phyloP scores from a whole-genome alignment of 768 basidiomycete species.

The Cystofilobasidium bisporidii region DNA sequence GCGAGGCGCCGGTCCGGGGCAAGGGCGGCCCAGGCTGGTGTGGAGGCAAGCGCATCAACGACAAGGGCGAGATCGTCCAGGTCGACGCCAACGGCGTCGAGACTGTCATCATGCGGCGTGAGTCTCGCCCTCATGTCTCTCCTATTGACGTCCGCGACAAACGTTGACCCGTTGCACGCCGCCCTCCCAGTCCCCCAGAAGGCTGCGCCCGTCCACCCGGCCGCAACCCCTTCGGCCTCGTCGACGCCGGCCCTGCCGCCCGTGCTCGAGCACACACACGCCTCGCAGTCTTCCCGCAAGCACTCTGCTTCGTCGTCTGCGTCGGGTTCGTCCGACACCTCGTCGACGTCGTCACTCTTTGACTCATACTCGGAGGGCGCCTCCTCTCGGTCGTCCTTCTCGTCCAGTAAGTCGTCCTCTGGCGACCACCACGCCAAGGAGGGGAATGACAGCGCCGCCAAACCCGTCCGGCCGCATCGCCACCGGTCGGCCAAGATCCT shows the following conservation, averaged over 20 bases:
- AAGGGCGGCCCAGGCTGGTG: constrained; percentile 22
- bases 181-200: too few relatives aligned
- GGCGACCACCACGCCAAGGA: too few relatives aligned
- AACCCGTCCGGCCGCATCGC: not conserved
- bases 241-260: not conserved
- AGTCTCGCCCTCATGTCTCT: not conserved
- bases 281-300: not conserved
- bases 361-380: not conserved
- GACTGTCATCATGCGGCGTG: constrained; percentile 8
- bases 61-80: constrained; percentile 20
- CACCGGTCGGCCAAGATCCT: constrained; percentile 1
- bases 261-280: not conserved
- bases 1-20: constrained; percentile 2
- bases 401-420: not conserved
- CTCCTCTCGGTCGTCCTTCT: constrained; percentile 6
- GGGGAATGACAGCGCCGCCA: too few relatives aligned
- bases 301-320: not conserved
- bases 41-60: constrained; percentile 24
- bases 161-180: too few relatives aligned
- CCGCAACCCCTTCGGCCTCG: not conserved
- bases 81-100: constrained; percentile 16
- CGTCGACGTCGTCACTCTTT: not conserved
- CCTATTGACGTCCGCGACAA: too few relatives aligned
- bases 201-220: too few relatives aligned
- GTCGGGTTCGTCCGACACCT: not conserved